These are phyloP conservation scores for Xylaria bambusicola DNA, from an alignment of 495 filamentous ascomycete genomes.

Conservation along the genomic window DNA sequence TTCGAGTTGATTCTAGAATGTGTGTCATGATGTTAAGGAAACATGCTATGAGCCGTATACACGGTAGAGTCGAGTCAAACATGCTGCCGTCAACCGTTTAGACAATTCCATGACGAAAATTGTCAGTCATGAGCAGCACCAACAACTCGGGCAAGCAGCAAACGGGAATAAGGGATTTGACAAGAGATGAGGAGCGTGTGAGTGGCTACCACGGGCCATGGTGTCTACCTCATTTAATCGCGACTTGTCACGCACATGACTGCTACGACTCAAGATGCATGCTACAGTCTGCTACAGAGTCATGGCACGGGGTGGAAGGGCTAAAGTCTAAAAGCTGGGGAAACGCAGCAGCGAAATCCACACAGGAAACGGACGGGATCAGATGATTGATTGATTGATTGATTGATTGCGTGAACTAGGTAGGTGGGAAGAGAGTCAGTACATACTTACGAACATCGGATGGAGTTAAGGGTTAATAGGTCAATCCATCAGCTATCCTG, in stretches of 20 bases:
- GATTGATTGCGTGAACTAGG: too few species aligned
- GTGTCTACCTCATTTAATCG: too few species aligned
- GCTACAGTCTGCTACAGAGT: not conserved
- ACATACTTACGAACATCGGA: too few species aligned
- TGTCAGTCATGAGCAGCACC: not conserved
- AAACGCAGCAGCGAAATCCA: not conserved
- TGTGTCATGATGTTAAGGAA: not conserved
- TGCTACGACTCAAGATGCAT: not conserved
- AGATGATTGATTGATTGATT: too few species aligned
- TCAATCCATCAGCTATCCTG: too few species aligned
- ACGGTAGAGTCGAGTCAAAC: slow-evolving; percentile 3
- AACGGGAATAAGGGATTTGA: too few species aligned
- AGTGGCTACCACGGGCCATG: too few species aligned
- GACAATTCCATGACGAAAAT: not conserved
- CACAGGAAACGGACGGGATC: not conserved
- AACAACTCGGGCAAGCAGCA: not conserved
- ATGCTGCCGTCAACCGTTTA: too few species aligned
- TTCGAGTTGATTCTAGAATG: not conserved
- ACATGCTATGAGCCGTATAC: not conserved
- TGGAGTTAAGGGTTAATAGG: too few species aligned
- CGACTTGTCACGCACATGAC: not conserved
- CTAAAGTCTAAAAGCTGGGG: not conserved
- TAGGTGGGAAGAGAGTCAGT: too few species aligned
- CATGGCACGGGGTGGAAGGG: not conserved
- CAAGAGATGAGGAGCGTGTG: too few species aligned